Base-by-base conservation (phyloP, 352 stramenopile genomes). In the Aphanomyces euteiches region DNA sequence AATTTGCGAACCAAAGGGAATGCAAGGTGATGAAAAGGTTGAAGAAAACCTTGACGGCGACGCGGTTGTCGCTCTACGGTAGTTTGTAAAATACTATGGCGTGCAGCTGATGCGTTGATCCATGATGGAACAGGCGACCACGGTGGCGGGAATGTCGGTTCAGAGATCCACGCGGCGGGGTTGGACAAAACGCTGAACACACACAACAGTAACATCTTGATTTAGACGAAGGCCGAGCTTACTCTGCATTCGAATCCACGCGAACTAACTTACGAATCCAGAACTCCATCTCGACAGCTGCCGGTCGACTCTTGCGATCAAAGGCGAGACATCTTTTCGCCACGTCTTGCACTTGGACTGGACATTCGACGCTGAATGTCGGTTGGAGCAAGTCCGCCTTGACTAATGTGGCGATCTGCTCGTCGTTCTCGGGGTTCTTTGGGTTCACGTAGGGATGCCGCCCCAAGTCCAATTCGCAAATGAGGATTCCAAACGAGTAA, bases 401-500 rank as follows among this genome's bases (percentile, higher is more conserved):
- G 15, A 70, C 64, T 12, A 70, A 34, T 19, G 64, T 70, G 6
- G 64, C 64, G 19, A 70, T 70, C 40, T 70, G 64, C 15, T 61
- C 7, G 64, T 56, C 48, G 8, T 36, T 43, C 40, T 60, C 64
- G 39, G 13, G 15, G 15, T 61, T 39, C 41, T 78, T 69, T n/a
- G 78, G 75, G 66, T 93, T 88, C 66, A 84, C 77, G 45, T 88
- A 78, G 0, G 84, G 86, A 34, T 81, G 87, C 67, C 90, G 81
- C 17, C 83, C 82, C 7, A 84, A 80, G 63, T 90, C 83, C 36
- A 94, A 78, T 67, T 94, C 86, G 36, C 91, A 84, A 38, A 94
- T 79, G 38, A 92, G 72, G 19, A 94, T 83, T 38, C 84, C 86
- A 59, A 94, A 89, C 56, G 86, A 77, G 71, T 85, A 94, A n/a